Percentiles rank a stretch among this genome's conserved stretches.
Evolutionary conservation across 352 stramenopile species (phyloP).

Genomic region (Pythium utonaiense): DNA sequence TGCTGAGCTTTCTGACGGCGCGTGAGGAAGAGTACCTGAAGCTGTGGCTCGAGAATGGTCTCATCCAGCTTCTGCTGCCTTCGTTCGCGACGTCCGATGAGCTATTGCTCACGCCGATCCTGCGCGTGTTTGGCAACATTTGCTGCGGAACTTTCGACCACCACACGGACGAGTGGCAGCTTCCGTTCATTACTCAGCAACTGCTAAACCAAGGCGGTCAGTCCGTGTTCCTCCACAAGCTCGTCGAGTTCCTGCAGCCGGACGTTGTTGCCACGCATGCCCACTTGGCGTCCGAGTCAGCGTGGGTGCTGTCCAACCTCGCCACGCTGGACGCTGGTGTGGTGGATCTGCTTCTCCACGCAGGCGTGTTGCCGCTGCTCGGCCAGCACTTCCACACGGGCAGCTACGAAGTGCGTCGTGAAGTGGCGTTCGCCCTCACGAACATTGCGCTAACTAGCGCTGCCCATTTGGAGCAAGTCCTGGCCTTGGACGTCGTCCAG

Average conservation of each 20-base stretch:
- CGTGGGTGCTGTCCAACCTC: slow-evolving; percentile 80
- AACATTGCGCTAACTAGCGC: slow-evolving; percentile 70
- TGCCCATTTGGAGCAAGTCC: slow-evolving; percentile 42
- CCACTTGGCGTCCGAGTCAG: slow-evolving; percentile 54
- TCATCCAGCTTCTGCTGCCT: slow-evolving; percentile 52
- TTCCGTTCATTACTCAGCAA: slow-evolving; percentile 51
- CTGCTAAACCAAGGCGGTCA: slow-evolving; percentile 27
- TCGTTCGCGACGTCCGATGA: slow-evolving; percentile 61
- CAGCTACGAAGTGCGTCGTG: slow-evolving; percentile 64
- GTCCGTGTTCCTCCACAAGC: slow-evolving; percentile 54
- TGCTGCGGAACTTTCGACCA: slow-evolving; percentile 65
- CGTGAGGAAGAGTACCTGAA: slow-evolving; percentile 70
- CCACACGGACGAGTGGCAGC: slow-evolving; percentile 69
- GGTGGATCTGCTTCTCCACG: slow-evolving; percentile 52
- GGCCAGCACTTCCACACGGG: slow-evolving; percentile 52
- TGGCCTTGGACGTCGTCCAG: slow-evolving; percentile 56
- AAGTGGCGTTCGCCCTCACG: slow-evolving; percentile 68
- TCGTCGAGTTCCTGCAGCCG: slow-evolving; percentile 52
- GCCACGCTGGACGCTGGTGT: slow-evolving; percentile 49
- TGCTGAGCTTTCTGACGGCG: slow-evolving; percentile 84
- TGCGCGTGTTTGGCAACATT: slow-evolving; percentile 81
- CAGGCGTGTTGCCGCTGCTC: slow-evolving; percentile 53
- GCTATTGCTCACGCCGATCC: slow-evolving; percentile 61
- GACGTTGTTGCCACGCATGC: slow-evolving; percentile 26
- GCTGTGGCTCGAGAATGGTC: slow-evolving; percentile 53